These are phyloP conservation scores for Colletotrichum sp. DNA, from an alignment of 2,329 filamentous ascomycete genomes.

Conservation along the genomic window DNA sequence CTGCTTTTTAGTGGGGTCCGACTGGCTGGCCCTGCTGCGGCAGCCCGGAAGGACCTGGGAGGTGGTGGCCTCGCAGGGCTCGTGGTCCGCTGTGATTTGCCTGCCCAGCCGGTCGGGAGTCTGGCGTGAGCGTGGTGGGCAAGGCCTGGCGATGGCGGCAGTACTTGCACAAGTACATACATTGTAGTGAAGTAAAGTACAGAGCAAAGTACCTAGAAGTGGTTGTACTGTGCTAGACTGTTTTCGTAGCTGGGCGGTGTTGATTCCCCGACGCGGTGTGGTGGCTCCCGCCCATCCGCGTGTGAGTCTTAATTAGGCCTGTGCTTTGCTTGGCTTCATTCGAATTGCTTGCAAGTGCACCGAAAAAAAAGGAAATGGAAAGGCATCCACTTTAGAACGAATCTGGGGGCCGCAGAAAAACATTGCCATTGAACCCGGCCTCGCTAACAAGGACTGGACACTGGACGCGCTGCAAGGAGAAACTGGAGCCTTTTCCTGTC, in stretches of 20 bases:
- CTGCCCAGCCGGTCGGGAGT: not conserved
- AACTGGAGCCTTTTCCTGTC: not conserved
- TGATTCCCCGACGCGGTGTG: not conserved
- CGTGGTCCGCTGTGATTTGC: conserved; percentile 5
- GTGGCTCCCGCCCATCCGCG: not conserved
- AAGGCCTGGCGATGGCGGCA: not conserved
- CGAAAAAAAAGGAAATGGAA: not conserved
- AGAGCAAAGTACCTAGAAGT: too few species aligned
- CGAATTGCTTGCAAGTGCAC: not conserved
- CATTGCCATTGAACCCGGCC: not conserved
- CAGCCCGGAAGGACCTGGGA: not conserved
- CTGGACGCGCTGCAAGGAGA: not conserved
- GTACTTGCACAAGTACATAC: not conserved
- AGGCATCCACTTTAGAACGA: not conserved
- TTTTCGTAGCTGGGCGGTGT: not conserved
- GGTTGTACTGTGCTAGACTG: not conserved
- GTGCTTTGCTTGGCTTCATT: not conserved
- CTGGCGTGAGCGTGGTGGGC: not conserved
- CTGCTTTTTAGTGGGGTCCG: not conserved
- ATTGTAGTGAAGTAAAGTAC: not conserved
- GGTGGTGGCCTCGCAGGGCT: not conserved
- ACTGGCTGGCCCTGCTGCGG: not conserved
- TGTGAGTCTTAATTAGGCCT: not conserved
- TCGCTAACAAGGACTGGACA: not conserved
- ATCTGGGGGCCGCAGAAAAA: not conserved